These are phyloP conservation scores for Vaccinium darrowii DNA, from an alignment of 148 eudicot genomes.

Conservation along the genomic window DNA sequence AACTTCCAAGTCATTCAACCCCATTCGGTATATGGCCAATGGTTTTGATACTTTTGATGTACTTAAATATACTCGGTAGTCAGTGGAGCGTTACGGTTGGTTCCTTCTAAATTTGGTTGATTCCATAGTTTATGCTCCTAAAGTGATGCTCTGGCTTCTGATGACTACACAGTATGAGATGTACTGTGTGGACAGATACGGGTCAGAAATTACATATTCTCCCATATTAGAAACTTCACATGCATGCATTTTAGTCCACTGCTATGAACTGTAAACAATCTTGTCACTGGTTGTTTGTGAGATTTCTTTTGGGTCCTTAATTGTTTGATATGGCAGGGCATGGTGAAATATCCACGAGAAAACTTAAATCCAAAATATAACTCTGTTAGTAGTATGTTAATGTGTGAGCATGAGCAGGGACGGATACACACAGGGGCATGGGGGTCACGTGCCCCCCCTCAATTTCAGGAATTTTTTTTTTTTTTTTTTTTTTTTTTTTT, in stretches of 20 bases:
- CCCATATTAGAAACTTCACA: neutral
- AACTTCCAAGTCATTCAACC: no score
- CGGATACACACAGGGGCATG: no score
- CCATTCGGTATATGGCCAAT: no score
- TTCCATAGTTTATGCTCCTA: conserved; percentile 62
- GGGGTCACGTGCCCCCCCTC: no score
- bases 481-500: no score
- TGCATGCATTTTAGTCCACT: neutral
- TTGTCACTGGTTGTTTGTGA: neutral
- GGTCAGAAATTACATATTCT: conserved; percentile 42
- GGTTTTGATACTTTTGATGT: neutral
- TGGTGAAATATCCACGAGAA: neutral
- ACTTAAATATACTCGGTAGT: neutral
- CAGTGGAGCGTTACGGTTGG: conserved; percentile 50
- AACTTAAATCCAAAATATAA: neutral
- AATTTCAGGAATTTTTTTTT: no score
- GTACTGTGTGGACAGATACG: conserved; percentile 90
- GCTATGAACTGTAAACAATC: neutral
- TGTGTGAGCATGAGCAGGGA: neutral
- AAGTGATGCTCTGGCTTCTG: conserved; percentile 61
- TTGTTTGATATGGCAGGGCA: neutral
- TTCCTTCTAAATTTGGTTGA: conserved; percentile 55
- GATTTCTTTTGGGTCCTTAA: no score
- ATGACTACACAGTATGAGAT: conserved; percentile 73
- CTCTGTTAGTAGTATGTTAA: neutral